Percentiles rank a stretch among this genome's conserved stretches.
phyloP scores from a whole-genome alignment of 2,329 filamentous ascomycete genomes.

The Fusarium agapanthi region DNA sequence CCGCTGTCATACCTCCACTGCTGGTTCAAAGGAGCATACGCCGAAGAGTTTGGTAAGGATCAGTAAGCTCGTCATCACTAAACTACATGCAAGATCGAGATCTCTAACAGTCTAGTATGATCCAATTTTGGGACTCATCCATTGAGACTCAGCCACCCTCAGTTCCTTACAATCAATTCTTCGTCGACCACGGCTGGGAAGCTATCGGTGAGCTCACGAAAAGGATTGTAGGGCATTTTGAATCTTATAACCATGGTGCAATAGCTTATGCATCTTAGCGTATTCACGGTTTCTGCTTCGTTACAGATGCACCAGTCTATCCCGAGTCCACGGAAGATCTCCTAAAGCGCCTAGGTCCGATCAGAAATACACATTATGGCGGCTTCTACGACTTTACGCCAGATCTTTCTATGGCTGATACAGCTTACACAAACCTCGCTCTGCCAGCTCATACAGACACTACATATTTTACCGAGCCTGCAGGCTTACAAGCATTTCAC shows the following conservation, averaged over 20 bases:
- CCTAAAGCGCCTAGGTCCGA: slow-evolving; percentile 81
- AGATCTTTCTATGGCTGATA: slow-evolving; percentile 87
- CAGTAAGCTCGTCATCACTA: slow-evolving; percentile 21
- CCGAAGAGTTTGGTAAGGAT: slow-evolving; percentile 31
- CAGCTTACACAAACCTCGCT: slow-evolving; percentile 87
- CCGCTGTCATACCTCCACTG: slow-evolving; percentile 54
- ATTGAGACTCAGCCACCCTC: slow-evolving; percentile 61
- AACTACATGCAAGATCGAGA: not conserved
- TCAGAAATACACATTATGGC: slow-evolving; percentile 92
- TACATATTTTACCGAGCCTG: slow-evolving; percentile 94
- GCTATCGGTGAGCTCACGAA: slow-evolving; percentile 70
- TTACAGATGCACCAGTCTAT: slow-evolving; percentile 69
- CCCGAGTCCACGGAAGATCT: slow-evolving; percentile 38
- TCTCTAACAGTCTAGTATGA: slow-evolving; percentile 21
- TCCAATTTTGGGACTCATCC: slow-evolving; percentile 37
- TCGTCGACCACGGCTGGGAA: slow-evolving; percentile 56
- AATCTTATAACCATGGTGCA: not conserved
- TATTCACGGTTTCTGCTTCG: slow-evolving; percentile 78
- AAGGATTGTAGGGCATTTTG: slow-evolving; percentile 63
- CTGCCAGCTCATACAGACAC: slow-evolving; percentile 91
- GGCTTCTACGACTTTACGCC: slow-evolving; percentile 83
- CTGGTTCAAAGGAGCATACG: slow-evolving; percentile 29
- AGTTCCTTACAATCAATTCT: slow-evolving; percentile 66
- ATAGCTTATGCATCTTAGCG: slow-evolving; percentile 56
- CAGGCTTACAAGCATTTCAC: slow-evolving; percentile 92